phyloP scores from a whole-genome alignment of 1,284 basidiomycete genomes.

The Malassezia psittaci region DNA sequence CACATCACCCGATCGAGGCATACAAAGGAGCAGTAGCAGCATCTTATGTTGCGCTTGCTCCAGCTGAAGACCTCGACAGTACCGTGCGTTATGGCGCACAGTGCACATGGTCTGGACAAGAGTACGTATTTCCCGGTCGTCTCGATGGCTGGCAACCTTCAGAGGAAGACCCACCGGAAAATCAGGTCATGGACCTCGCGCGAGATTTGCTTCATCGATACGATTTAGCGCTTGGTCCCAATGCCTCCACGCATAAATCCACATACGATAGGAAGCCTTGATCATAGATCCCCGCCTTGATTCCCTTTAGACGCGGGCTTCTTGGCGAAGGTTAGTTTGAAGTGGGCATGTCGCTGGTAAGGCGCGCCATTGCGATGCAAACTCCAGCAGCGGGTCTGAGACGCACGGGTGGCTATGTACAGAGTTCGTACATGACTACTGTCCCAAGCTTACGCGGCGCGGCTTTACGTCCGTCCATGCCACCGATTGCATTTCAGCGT shows the following conservation, averaged over 20 bases:
- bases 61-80: constrained; percentile 22
- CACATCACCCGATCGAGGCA: constrained; percentile 40
- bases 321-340: not conserved
- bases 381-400: not conserved
- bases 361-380: not conserved
- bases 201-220: constrained; percentile 12
- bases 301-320: not conserved
- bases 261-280: not conserved
- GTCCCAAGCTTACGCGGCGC: not conserved
- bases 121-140: constrained; percentile 33
- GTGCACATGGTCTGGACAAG: constrained; percentile 32
- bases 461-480: not conserved
- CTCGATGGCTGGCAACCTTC: constrained; percentile 34
- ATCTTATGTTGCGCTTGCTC: constrained; percentile 33
- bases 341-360: not conserved
- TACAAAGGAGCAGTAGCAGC: constrained; percentile 46
- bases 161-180: constrained; percentile 7
- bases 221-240: constrained; percentile 7
- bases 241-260: not conserved
- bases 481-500: constrained; percentile 12
- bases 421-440: not conserved
- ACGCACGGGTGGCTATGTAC: not conserved
- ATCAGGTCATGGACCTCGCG: constrained; percentile 8
- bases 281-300: constrained; percentile 4
- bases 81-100: constrained; percentile 39